These are phyloP conservation scores for Candolleomyces efflorescens DNA, from an alignment of 768 basidiomycete species.

Conservation along the genomic window DNA sequence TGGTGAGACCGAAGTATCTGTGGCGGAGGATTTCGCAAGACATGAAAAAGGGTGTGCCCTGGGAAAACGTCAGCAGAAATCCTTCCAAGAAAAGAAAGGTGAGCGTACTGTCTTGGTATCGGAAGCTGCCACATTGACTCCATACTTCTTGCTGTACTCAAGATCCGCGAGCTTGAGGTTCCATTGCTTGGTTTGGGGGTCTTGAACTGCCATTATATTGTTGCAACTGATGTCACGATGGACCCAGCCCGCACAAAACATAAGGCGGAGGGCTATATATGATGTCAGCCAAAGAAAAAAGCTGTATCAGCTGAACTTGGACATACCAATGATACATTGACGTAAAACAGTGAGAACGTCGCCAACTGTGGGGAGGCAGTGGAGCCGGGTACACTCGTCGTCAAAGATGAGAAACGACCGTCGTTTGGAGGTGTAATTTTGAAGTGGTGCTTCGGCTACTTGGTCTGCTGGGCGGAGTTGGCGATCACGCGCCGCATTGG, in stretches of 20 bases:
- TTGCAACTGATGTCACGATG: background rate
- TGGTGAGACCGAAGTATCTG: background rate
- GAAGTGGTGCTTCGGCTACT: too few species aligned
- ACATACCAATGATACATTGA: too few species aligned
- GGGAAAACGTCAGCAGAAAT: background rate
- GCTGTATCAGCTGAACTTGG: too few species aligned
- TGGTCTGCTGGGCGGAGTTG: too few species aligned
- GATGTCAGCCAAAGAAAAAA: background rate
- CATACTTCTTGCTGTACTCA: background rate
- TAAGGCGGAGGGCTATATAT: background rate
- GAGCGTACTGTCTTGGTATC: background rate
- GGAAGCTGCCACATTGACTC: too few species aligned
- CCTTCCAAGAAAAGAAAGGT: background rate
- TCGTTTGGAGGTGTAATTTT: too few species aligned
- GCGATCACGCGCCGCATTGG: too few species aligned
- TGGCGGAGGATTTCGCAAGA: slow-evolving; percentile 7
- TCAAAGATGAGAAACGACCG: too few species aligned
- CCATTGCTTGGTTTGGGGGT: background rate
- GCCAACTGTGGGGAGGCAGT: too few species aligned
- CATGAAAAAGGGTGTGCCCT: slow-evolving; percentile 15
- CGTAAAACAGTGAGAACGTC: too few species aligned
- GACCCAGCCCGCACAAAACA: background rate
- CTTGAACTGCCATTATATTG: background rate
- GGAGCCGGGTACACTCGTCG: too few species aligned
- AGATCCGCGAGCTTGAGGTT: background rate